Evolutionary conservation across 805 yeast genomes (phyloP), one percentile per base, ranked within the genome.

Genomic region (Ogataea glucozyma): DNA sequence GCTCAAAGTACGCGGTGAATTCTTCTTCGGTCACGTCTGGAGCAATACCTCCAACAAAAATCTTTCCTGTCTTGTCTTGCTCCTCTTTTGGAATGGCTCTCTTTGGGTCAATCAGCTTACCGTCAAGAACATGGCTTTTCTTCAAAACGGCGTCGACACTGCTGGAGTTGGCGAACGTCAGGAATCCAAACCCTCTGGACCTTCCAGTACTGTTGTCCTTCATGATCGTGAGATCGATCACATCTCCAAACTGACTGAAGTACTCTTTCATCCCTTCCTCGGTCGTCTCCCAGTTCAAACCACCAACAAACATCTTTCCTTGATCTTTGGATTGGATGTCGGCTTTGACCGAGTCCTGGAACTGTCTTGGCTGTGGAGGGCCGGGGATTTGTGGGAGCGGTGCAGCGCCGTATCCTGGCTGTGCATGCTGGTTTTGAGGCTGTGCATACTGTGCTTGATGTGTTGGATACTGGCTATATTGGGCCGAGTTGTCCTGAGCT

Each of bases 41-140:
- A 41, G 95, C 90, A 47, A 91, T 85, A 53, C 99, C 99, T 52
- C 99, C 99, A 30, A 91, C 97, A 60, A 91, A 91, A 53, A 91
- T 90, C 70, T 91, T 91, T 54, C 97, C 96, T 13, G 96, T 88
- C 62, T 86, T 87, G 62, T 90, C 97, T 66, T 91, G 99, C 65
- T 91, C 97, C 62, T 91, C 97, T 64, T 88, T 85, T 26, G 98
- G 97, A 57, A 91, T 91, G 19, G 99, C 97, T 58, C 98, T 79
- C 65, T 91, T 91, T 29, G 99, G 98, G 63, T 91, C 99, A 61
- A 91, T 93, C 47, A 91, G 85, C 66, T 91, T 91, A 51, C 98
- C 98, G 60, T 91, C 99, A 39, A 91, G 71, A 41, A 88, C 79
- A 63, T 91, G 99, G 59, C 86, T 93, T 47, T 85, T 81, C 52